Evolutionary conservation across 306 rosid species (phyloP).

Genomic region (Lathyrus sativus): DNA sequence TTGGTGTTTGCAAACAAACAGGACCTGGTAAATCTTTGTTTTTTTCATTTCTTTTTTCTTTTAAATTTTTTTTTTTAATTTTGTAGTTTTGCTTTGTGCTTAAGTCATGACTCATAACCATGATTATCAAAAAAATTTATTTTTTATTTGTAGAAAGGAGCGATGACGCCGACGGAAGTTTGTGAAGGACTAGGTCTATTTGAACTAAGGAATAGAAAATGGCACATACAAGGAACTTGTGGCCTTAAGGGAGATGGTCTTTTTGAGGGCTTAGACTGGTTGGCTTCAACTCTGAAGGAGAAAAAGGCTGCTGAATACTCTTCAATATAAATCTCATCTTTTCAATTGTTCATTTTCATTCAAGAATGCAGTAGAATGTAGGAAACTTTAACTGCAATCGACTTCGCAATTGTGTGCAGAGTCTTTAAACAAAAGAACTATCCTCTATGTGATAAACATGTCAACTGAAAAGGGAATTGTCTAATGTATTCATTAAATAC

Average conservation of each 20-base stretch:
- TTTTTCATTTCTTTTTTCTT: conserved; percentile 27
- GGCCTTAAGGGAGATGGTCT: conserved; percentile 94
- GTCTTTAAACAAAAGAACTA: too few species aligned
- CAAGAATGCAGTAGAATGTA: too few species aligned
- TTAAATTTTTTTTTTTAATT: not conserved
- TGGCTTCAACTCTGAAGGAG: conserved; percentile 87
- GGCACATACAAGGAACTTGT: conserved; percentile 94
- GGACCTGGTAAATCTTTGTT: conserved; percentile 72
- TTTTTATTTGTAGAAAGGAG: conserved; percentile 85
- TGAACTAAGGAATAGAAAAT: conserved; percentile 87
- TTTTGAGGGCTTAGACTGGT: conserved; percentile 95
- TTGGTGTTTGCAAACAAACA: conserved; percentile 97
- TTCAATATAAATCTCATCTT: conserved; percentile 71
- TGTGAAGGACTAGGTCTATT: conserved; percentile 91
- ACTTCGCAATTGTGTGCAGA: too few species aligned
- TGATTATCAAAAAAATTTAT: too few species aligned
- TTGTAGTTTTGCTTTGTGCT: conserved; percentile 8
- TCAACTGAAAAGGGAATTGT: too few species aligned
- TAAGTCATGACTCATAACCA: not conserved
- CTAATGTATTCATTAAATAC: too few species aligned
- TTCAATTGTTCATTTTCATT: conserved; percentile 39
- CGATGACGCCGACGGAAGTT: conserved; percentile 89
- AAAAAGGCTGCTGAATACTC: conserved; percentile 81
- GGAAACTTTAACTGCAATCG: too few species aligned
- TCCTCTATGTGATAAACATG: too few species aligned